These are phyloP conservation scores for Artemisia tridentata DNA, from an alignment of 129 eudicot genomes.

Conservation along the genomic window DNA sequence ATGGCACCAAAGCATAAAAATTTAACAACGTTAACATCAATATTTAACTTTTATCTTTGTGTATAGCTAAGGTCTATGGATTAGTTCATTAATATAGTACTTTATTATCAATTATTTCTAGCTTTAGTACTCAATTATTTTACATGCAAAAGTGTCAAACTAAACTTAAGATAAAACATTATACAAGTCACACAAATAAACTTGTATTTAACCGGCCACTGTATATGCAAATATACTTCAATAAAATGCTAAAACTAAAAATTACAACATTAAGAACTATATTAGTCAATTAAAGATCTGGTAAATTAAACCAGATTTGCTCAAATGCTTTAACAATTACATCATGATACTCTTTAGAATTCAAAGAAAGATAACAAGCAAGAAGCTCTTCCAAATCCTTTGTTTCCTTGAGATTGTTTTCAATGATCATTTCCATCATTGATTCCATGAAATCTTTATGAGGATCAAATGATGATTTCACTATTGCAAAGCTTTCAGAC, in stretches of 20 bases:
- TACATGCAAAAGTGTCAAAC: too few species aligned
- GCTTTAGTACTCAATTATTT: too few species aligned
- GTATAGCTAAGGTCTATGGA: too few species aligned
- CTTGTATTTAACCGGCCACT: background rate
- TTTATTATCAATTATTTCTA: too few species aligned
- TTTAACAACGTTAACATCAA: background rate
- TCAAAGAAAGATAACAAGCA: conserved; percentile 67
- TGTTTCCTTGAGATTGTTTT: conserved; percentile 47
- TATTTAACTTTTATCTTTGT: background rate
- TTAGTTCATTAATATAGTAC: too few species aligned
- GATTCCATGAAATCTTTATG: conserved; percentile 63
- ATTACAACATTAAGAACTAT: too few species aligned
- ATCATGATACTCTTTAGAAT: conserved; percentile 66
- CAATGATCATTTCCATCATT: conserved; percentile 70
- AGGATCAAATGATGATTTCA: conserved; percentile 65
- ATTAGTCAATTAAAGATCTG: conserved; percentile 24
- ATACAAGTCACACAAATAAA: too few species aligned
- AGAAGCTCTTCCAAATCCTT: conserved; percentile 64
- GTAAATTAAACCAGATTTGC: conserved; percentile 60
- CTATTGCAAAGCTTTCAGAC: conserved; percentile 53
- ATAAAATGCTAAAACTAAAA: too few species aligned
- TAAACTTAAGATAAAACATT: too few species aligned
- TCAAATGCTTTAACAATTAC: conserved; percentile 68
- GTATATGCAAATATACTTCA: background rate
- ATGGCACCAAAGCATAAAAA: conserved; percentile 10